Conservation (phyloP, 2,329 filamentous ascomycete genomes). For the Aspergillus fructus region DNA sequence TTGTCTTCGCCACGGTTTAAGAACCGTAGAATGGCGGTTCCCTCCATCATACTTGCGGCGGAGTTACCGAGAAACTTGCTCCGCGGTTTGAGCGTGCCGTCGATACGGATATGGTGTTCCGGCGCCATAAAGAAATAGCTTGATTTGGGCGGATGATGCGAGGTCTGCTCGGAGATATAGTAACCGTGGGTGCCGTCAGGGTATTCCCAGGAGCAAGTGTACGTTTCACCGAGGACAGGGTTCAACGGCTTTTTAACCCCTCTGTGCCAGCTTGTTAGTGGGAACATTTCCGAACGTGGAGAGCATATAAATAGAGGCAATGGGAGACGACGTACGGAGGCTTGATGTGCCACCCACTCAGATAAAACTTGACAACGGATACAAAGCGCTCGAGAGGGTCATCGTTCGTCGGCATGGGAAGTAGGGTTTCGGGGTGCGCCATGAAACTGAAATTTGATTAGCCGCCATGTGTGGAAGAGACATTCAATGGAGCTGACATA, state of each 20-base stretch:
- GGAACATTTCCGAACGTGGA: neutral
- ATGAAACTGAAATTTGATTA: constrained; percentile 72
- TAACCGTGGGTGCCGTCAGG: constrained; percentile 81
- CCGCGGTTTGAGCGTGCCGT: constrained; percentile 89
- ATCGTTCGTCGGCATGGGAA: constrained; percentile 82
- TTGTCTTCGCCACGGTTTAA: constrained; percentile 69
- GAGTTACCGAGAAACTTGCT: constrained; percentile 97
- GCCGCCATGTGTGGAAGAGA: neutral
- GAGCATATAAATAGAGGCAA: neutral
- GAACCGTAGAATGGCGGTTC: constrained; percentile 81
- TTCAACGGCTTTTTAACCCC: constrained; percentile 98
- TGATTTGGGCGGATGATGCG: constrained; percentile 96
- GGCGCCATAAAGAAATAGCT: constrained; percentile 99
- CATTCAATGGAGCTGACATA: constrained; percentile 42
- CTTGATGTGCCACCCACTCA: constrained; percentile 98
- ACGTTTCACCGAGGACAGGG: constrained; percentile 91
- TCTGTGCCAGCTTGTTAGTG: constrained; percentile 45
- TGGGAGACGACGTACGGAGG: constrained; percentile 68
- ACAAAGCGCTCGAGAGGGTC: constrained; percentile 89
- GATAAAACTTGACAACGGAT: constrained; percentile 94
- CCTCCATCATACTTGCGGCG: constrained; percentile 97
- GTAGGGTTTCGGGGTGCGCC: constrained; percentile 94
- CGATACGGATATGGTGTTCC: constrained; percentile 88
- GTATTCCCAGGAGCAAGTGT: constrained; percentile 94
- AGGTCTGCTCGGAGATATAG: constrained; percentile 97